Conservation (phyloP, 2,329 filamentous ascomycete genomes). For the Botryotinia globosa region DNA sequence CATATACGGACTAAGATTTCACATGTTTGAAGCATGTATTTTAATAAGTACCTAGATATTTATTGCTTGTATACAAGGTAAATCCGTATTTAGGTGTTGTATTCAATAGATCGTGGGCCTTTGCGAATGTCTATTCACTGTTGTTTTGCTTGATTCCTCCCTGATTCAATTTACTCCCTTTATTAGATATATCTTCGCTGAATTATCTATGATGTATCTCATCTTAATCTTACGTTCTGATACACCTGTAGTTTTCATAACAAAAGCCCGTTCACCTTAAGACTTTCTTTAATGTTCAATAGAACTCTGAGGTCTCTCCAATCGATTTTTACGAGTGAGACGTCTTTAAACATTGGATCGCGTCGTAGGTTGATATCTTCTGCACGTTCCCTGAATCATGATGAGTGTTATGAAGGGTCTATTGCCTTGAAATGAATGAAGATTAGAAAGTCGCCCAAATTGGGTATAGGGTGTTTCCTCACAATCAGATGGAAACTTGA, state of each 20-base stretch:
- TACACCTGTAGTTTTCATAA: background rate
- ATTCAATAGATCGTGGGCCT: background rate
- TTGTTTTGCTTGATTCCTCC: background rate
- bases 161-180: background rate
- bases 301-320: background rate
- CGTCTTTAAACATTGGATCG: background rate
- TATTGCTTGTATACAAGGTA: background rate
- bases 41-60: background rate
- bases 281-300: background rate
- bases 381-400: background rate
- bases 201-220: background rate
- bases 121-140: background rate
- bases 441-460: background rate
- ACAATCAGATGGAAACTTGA: background rate
- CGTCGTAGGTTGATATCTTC: background rate
- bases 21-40: background rate
- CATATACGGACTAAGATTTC: background rate
- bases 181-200: background rate
- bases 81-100: background rate
- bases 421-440: background rate
- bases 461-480: background rate
- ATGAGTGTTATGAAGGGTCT: background rate
- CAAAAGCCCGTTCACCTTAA: background rate
- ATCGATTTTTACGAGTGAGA: background rate
- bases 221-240: background rate